A percentile compares a stretch with the other conserved stretches of the same genome.
These are phyloP conservation scores for Trichoderma reesei DNA, from an alignment of 495 filamentous ascomycete genomes.

Conservation along the genomic window DNA sequence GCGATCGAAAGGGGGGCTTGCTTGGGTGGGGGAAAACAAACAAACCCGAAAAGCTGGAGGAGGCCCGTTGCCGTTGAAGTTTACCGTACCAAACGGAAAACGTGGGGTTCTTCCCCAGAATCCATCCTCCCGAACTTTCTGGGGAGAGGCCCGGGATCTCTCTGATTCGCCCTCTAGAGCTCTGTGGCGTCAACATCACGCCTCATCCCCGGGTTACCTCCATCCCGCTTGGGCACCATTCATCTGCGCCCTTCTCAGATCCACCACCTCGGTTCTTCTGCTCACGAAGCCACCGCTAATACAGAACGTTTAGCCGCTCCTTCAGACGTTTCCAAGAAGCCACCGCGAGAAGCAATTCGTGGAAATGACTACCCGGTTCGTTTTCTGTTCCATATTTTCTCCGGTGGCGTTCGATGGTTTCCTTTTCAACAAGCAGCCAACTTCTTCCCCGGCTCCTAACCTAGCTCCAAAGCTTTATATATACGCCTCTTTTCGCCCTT, in stretches of 20 bases:
- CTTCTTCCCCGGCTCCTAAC: neutral
- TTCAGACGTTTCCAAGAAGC: neutral
- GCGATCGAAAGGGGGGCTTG: neutral
- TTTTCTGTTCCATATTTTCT: neutral
- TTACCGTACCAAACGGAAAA: neutral
- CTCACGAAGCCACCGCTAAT: neutral
- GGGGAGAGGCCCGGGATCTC: neutral
- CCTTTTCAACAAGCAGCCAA: neutral
- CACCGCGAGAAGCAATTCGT: neutral
- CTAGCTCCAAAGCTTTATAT: neutral
- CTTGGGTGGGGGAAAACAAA: neutral
- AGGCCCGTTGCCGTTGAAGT: neutral
- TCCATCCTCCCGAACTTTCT: neutral
- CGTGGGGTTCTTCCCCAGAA: conserved; percentile 5
- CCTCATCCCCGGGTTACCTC: conserved; percentile 1
- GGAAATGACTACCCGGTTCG: neutral
- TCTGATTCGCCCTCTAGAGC: neutral
- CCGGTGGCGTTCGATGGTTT: conserved; percentile 1
- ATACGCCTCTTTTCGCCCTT: neutral
- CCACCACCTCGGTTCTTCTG: neutral
- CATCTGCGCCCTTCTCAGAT: neutral
- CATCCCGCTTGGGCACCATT: neutral
- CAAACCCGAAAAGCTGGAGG: neutral
- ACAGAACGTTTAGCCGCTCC: neutral
- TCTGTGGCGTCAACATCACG: neutral